phyloP scores from a whole-genome alignment of 129 eudicot species.

The Logfia minima region DNA sequence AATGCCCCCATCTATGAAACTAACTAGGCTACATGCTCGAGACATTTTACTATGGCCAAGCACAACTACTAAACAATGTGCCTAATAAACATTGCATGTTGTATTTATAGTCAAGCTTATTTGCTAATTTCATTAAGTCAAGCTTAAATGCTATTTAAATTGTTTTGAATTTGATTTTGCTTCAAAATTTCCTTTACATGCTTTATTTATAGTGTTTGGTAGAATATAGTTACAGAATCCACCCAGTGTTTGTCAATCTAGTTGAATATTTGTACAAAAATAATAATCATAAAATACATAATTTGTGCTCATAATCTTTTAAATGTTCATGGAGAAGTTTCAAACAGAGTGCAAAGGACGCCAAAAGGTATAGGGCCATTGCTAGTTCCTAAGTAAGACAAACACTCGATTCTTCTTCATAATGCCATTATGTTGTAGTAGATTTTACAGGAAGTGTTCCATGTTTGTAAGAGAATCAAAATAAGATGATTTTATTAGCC shows the following conservation, averaged over 20 bases:
- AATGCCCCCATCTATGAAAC: not conserved
- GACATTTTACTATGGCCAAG: not conserved
- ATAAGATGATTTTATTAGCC: too few relatives aligned
- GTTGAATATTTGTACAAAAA: not conserved
- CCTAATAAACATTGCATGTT: not conserved
- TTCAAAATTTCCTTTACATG: not conserved
- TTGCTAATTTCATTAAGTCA: slow-evolving; percentile 21
- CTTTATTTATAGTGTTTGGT: slow-evolving; percentile 2
- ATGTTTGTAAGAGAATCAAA: too few relatives aligned
- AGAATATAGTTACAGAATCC: slow-evolving; percentile 7
- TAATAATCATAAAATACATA: not conserved
- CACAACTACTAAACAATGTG: not conserved
- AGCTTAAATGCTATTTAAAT: not conserved
- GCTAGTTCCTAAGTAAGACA: not conserved
- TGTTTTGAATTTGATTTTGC: not conserved
- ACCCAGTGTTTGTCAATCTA: not conserved
- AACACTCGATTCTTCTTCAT: not conserved
- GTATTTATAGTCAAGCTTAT: too few relatives aligned
- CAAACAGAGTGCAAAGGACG: slow-evolving; percentile 6
- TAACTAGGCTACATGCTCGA: not conserved
- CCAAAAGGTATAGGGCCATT: not conserved
- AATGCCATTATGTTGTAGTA: not conserved
- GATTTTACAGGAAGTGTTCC: too few relatives aligned
- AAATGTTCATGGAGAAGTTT: not conserved
- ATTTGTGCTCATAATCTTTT: not conserved